Evolutionary conservation across 352 stramenopile genomes (phyloP), one percentile per base, ranked within the genome.

Genomic region (Pythium oligandrum): DNA sequence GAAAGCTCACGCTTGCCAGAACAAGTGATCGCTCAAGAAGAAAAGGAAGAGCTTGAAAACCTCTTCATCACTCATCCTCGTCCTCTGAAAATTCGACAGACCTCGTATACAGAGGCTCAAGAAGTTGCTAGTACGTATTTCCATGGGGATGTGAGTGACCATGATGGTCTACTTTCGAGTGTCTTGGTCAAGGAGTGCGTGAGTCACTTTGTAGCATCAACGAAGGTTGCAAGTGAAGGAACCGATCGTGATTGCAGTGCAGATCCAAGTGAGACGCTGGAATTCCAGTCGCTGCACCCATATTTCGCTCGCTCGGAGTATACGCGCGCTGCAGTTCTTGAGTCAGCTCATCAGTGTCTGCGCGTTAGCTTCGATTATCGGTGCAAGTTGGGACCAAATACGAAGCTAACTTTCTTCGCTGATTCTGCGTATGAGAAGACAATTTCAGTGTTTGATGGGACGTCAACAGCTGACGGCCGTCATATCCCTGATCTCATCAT

Each of bases 231-330:
- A 33, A 68, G 75, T 32, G 70, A 88, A 48, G 82, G 76, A 9
- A 47, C 53, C 10, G 52, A 52, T 4, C 53, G 44, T 11, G 43
- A 10, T 1, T 30, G 5, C 1, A 10, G n/a, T 17, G 45, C 46
- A 35, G 37, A 34, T 9, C 56, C 17, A 26, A 26, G 11, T 50
- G 72, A 30, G 2, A 12, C 36, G 3, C 2, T 68, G 6, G 84
- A 93, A 43, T 90, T 86, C 44, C 81, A 93, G 49, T 95, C 85
- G 3, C 59, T 95, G 26, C 85, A 95, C 35, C 83, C 85, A 31
- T 93, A 95, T 51, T 93, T 91, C 54, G 83, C 77, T 44, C 78
- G 75, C 10, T 91, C 75, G 40, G 83, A 93, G 9, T 95, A 93
- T 53, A 70, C 73, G n/a, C 67, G 79, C 12, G 71, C 68, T 11